These are phyloP conservation scores for Symbiodinium natans DNA, from an alignment of 73 alveolate genomes.

Conservation along the genomic window DNA sequence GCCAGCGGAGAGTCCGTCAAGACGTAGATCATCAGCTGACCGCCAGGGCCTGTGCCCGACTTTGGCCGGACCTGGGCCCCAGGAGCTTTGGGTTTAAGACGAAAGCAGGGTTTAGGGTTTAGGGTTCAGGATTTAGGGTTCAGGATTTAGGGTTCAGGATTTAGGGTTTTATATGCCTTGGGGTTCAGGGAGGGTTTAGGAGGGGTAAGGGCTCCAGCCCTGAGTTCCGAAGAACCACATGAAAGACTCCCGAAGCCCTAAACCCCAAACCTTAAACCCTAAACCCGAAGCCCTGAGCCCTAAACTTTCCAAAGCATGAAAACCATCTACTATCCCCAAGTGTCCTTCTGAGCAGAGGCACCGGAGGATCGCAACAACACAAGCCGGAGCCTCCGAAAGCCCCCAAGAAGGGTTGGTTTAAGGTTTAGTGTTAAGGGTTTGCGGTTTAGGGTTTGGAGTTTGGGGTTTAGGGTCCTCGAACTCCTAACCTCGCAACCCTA, in stretches of 20 bases:
- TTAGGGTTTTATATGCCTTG: too few relatives aligned
- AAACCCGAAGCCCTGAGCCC: not conserved
- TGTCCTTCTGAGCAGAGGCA: too few relatives aligned
- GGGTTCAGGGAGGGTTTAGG: too few relatives aligned
- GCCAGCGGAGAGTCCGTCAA: not conserved
- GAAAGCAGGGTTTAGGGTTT: not conserved
- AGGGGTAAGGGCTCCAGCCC: too few relatives aligned
- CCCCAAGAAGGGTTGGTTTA: too few relatives aligned
- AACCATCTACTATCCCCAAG: too few relatives aligned
- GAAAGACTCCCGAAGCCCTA: not conserved
- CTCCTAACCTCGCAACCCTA: too few relatives aligned
- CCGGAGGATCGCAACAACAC: too few relatives aligned
- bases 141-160: not conserved
- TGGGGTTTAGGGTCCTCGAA: too few relatives aligned
- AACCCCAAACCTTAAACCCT: not conserved
- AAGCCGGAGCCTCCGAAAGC: too few relatives aligned
- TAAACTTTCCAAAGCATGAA: not conserved
- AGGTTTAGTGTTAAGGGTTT: too few relatives aligned
- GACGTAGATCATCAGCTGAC: slow-evolving; percentile 44
- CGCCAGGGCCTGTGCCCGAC: slow-evolving; percentile 26
- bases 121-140: not conserved
- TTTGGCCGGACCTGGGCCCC: not conserved
- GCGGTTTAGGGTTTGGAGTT: too few relatives aligned
- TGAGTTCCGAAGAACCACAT: not conserved
- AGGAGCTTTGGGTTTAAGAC: not conserved